Evolutionary conservation across 306 rosid genomes (phyloP).

Genomic region (Cucurbita maxima): DNA sequence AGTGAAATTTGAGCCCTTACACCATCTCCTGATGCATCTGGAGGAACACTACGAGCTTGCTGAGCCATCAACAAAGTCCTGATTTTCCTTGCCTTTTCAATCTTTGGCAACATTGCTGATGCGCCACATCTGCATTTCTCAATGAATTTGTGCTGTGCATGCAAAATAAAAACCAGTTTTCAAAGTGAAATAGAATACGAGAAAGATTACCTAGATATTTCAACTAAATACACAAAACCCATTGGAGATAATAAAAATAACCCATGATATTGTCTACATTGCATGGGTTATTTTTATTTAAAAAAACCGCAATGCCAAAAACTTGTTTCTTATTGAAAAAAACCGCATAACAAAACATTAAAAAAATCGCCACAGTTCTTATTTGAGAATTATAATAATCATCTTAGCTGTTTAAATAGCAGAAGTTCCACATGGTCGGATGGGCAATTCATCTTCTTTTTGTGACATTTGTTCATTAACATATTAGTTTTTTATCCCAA

Average conservation of each 20-base stretch:
- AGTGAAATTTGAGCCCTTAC: constrained; percentile 27
- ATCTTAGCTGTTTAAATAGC: not conserved
- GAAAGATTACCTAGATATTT: constrained; percentile 9
- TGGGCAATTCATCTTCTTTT: not conserved
- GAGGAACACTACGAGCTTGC: constrained; percentile 47
- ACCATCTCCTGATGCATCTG: constrained; percentile 35
- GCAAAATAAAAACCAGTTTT: constrained; percentile 14
- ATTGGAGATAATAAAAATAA: not conserved
- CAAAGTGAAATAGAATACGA: constrained; percentile 12
- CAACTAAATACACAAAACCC: not conserved
- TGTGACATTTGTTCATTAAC: not conserved
- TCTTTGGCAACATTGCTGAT: constrained; percentile 61
- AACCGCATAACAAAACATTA: not conserved
- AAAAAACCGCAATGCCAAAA: not conserved
- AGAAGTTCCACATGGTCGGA: not conserved
- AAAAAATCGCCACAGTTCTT: not conserved
- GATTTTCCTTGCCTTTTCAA: constrained; percentile 70
- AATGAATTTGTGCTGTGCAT: constrained; percentile 72
- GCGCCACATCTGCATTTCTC: constrained; percentile 85
- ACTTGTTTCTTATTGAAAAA: not conserved
- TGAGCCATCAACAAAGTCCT: constrained; percentile 74
- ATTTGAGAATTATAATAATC: not conserved
- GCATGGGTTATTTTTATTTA: too few relatives aligned
- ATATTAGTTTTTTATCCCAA: not conserved
- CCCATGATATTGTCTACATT: not conserved